Percentiles rank a stretch among this genome's conserved stretches.
These are phyloP conservation scores for Metarhizium album DNA, from an alignment of 2,329 filamentous ascomycete genomes.

Conservation along the genomic window DNA sequence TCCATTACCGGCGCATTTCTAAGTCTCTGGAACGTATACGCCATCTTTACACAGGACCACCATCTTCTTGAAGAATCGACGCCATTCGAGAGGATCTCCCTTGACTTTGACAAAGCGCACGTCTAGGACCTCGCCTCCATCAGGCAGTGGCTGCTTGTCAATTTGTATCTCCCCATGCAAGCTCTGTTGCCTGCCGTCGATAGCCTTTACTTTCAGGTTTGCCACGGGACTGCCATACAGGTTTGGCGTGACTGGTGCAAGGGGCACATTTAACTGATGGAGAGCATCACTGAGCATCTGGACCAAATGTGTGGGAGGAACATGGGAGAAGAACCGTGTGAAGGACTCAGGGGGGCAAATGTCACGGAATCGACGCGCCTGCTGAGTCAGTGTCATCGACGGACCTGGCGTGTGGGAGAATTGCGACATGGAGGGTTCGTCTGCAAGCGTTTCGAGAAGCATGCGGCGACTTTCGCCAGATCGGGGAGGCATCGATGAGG, in stretches of 20 bases:
- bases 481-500: conserved; percentile 23
- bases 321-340: conserved; percentile 83
- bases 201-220: conserved; percentile 62
- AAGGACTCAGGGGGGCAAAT: conserved; percentile 81
- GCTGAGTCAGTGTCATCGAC: conserved; percentile 77
- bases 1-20: conserved; percentile 12
- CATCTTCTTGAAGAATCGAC: conserved; percentile 94
- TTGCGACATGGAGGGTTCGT: conserved; percentile 79
- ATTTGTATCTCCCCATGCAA: conserved; percentile 67
- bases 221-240: conserved; percentile 45
- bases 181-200: conserved; percentile 61
- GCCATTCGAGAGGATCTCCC: conserved; percentile 93
- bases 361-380: conserved; percentile 77
- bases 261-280: conserved; percentile 74
- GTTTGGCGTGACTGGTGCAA: conserved; percentile 38
- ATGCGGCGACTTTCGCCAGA: conserved; percentile 26
- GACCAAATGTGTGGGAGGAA: conserved; percentile 63
- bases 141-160: conserved; percentile 50
- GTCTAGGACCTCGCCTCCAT: conserved; percentile 57
- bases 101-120: conserved; percentile 90
- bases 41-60: conserved; percentile 78
- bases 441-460: conserved; percentile 56
- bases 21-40: conserved; percentile 46
- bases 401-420: conserved; percentile 73
- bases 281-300: conserved; percentile 72